These are phyloP conservation scores for Daldinia loculata DNA, from an alignment of 495 filamentous ascomycete genomes.

Conservation along the genomic window DNA sequence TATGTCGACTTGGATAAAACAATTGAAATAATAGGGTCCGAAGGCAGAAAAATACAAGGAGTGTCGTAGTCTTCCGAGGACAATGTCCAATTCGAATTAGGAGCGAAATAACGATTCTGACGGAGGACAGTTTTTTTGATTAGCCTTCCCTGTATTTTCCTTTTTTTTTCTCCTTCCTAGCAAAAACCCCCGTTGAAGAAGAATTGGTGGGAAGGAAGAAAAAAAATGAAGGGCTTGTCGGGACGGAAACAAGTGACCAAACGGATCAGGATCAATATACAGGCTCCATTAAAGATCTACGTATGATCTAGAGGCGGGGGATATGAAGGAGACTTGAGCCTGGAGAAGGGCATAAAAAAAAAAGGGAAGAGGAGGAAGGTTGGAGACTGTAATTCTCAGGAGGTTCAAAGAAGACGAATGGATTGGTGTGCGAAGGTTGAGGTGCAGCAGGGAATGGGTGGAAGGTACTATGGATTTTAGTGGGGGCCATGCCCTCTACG, in stretches of 20 bases:
- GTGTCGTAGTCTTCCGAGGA: constrained; percentile 37
- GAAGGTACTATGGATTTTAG: constrained; percentile 43
- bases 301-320: constrained; percentile 51
- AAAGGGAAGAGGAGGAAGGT: constrained; percentile 50
- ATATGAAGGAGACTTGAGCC: constrained; percentile 48
- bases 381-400: constrained; percentile 50
- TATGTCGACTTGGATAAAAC: constrained; percentile 32
- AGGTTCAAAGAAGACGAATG: constrained; percentile 42
- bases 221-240: constrained; percentile 41
- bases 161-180: constrained; percentile 15
- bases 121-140: constrained; percentile 34
- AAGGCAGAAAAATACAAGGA: constrained; percentile 39
- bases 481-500: constrained; percentile 33
- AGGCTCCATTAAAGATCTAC: constrained; percentile 67
- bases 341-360: constrained; percentile 50
- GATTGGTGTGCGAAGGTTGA: constrained; percentile 28
- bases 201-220: constrained; percentile 47
- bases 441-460: constrained; percentile 36
- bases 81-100: constrained; percentile 36
- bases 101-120: constrained; percentile 25
- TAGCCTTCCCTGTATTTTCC: constrained; percentile 19
- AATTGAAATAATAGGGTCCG: constrained; percentile 24
- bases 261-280: constrained; percentile 57
- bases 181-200: constrained; percentile 44
- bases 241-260: constrained; percentile 42